phyloP scores from a whole-genome alignment of 257 asterid species.

The Solanum neorickii region DNA sequence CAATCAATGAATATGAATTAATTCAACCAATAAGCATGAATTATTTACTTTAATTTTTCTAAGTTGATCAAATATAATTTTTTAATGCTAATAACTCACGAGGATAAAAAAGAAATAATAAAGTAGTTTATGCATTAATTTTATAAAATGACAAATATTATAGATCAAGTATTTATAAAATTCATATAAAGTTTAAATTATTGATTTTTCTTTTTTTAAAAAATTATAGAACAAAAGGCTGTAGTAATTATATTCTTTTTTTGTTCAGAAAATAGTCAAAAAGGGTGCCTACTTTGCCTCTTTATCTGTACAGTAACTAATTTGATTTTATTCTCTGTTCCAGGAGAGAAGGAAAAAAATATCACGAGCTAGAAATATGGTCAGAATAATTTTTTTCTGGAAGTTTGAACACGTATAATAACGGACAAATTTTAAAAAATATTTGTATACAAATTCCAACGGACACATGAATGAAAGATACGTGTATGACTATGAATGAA shows the following conservation, averaged over 20 bases:
- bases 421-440: background rate
- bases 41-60: no score
- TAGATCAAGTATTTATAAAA: no score
- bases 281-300: background rate
- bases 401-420: background rate
- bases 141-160: background rate
- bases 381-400: background rate
- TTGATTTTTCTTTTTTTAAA: background rate
- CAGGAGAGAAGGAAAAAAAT: background rate
- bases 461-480: slow-evolving; percentile 2
- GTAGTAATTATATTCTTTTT: background rate
- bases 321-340: background rate
- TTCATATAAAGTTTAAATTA: no score
- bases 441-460: background rate
- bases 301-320: background rate
- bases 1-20: no score
- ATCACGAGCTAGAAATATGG: background rate
- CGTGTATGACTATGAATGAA: background rate
- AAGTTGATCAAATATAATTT: background rate
- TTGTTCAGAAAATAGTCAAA: background rate
- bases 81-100: no score
- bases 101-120: no score
- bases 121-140: background rate
- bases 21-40: background rate
- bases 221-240: background rate